phyloP scores from a whole-genome alignment of 345 rosid species.

The Xanthoceras sorbifolium region DNA sequence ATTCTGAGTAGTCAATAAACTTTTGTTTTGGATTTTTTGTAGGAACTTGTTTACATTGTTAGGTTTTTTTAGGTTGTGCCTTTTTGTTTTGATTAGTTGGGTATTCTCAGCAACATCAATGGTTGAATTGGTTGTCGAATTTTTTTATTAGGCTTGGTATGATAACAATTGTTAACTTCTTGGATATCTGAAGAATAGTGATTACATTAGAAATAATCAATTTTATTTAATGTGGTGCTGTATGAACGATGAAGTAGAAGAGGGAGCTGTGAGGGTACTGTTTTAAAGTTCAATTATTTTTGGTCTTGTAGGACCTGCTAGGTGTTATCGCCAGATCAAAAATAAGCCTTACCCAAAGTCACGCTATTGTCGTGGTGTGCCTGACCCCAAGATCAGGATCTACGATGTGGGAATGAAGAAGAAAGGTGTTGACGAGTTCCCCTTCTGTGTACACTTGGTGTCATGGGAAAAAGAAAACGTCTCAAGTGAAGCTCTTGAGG shows the following conservation, averaged over 20 bases:
- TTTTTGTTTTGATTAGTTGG: too few species aligned
- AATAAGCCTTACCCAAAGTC: conserved; percentile 79
- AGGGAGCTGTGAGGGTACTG: neutral
- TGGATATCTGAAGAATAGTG: neutral
- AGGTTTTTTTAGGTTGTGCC: too few species aligned
- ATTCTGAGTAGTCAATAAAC: too few species aligned
- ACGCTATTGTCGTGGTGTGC: conserved; percentile 72
- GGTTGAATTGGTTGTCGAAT: neutral
- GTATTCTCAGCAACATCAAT: neutral
- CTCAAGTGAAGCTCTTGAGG: conserved; percentile 78
- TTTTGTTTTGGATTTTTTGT: too few species aligned
- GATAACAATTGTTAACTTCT: too few species aligned
- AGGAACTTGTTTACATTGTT: too few species aligned
- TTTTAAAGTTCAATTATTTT: neutral
- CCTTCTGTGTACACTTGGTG: conserved; percentile 80
- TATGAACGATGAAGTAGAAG: neutral
- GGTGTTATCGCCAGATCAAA: conserved; percentile 72
- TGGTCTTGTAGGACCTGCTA: conserved; percentile 53
- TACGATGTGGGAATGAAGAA: conserved; percentile 83
- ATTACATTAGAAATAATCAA: neutral
- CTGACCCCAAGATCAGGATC: conserved; percentile 75
- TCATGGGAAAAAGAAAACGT: conserved; percentile 83
- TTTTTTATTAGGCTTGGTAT: neutral
- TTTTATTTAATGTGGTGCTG: neutral
- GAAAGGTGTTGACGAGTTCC: conserved; percentile 82